Base-by-base conservation (phyloP, 177 flowering plant genomes). In the Tripterygium wilfordii region DNA sequence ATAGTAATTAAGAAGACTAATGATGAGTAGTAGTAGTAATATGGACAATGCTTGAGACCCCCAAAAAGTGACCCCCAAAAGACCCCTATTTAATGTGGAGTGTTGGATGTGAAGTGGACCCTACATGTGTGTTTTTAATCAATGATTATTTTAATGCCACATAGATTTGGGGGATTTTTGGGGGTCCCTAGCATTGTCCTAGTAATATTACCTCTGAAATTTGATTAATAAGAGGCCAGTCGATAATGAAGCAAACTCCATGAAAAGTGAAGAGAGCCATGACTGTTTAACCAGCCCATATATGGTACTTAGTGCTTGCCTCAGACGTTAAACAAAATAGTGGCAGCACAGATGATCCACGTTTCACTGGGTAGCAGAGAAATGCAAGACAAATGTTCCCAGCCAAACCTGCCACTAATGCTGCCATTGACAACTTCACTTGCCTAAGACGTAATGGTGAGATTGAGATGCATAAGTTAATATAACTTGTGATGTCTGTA, bases 301-400 rank as follows among this genome's bases (percentile, higher is more conserved):
- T 79, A 35, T 83, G 95, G 48, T 86, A 86, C 59, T 81, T 83
- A 49, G 83, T 63, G 66, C 84, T 67, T 0, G 56, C 61, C 56
- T 86, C 96, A 0, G 80, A 81, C 0, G 85, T 78, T 2, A 87
- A 67, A 6, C 96, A 91, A 10, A 83, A 26, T 5, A 79, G 48
- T 1, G 79, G 75, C 63, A 87, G 59, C 42, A 83, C 45, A 10
- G 88, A 76, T 8, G 96, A 87, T 1, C 77, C 85, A 13, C 96
- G 64, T 9, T 82, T 54, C 63, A 83, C 88, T 19, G 96, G 96
- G 43, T 65, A 81, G 63, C 83, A 87, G 35, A 87, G 75, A 50
- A 81, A 77, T 8, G 79, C 65, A 0, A 73, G 46, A 42, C 77
- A 60, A 31, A 82, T 61, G 63, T 80, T 78, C 19, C 95, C 95